Conservation (phyloP, 2,329 filamentous ascomycete species). For the Cladosporium sp. region DNA sequence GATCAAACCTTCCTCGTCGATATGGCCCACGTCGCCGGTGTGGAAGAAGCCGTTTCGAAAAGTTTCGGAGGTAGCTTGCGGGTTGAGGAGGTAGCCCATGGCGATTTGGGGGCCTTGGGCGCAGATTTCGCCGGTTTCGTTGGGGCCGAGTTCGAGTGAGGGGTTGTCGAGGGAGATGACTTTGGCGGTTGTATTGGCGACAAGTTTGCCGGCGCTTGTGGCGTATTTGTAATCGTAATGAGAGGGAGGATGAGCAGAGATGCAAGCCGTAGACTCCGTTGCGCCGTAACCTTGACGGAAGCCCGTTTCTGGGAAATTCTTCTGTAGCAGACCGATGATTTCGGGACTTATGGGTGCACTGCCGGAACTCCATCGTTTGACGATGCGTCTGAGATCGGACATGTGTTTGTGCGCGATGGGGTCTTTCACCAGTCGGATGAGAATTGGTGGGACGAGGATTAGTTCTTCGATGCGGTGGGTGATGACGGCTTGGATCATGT, state of each 20-base stretch:
- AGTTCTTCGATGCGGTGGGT: constrained; percentile 51
- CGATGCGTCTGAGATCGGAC: constrained; percentile 37
- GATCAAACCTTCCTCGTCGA: constrained; percentile 53
- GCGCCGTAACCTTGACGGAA: constrained; percentile 67
- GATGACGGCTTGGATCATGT: constrained; percentile 48
- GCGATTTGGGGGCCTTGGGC: constrained; percentile 34
- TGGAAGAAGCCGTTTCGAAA: constrained; percentile 50
- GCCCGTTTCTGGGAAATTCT: constrained; percentile 53
- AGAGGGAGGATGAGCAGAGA: constrained; percentile 55
- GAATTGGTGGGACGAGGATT: constrained; percentile 55
- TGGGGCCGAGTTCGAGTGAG: constrained; percentile 43
- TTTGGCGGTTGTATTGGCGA: constrained; percentile 56
- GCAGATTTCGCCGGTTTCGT: constrained; percentile 47
- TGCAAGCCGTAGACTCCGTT: constrained; percentile 60
- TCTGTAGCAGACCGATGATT: constrained; percentile 51
- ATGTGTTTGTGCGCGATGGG: constrained; percentile 51
- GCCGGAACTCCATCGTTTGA: constrained; percentile 55
- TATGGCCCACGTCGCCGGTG: constrained; percentile 54
- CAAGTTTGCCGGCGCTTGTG: constrained; percentile 50
- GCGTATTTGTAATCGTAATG: constrained; percentile 56
- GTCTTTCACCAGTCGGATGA: constrained; percentile 57
- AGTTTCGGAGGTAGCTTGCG: constrained; percentile 34
- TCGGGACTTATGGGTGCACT: constrained; percentile 55
- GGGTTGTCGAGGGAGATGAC: constrained; percentile 51
- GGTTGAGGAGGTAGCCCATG: constrained; percentile 34